Base-by-base conservation (phyloP, 371 early-diverging fungal species). In the Dipsacomyces acuminosporus region DNA sequence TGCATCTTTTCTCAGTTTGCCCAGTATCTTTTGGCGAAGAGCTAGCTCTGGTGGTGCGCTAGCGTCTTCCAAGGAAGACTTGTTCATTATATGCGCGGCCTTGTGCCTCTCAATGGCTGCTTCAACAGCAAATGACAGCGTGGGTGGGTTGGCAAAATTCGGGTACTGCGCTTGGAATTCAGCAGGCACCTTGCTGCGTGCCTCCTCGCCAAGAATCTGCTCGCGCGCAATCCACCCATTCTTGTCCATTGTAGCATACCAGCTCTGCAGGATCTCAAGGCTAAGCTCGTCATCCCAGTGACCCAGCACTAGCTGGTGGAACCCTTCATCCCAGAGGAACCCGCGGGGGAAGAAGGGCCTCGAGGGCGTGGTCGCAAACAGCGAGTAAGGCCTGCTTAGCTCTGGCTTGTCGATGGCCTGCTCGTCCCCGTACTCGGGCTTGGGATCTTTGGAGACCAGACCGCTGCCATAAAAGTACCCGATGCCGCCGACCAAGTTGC, bases 311-410 rank as follows among this genome's bases (percentile, higher is more conserved):
- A 88, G 75, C 61, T 90, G 87, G 53, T 94, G 94, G 74, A 95
- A 96, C 0, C 97, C 97, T 72, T 93, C 93, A 64, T 96, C 97
- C 90, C 97, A 96, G 34, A 91, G 79, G 55, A 96, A 96, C 8
- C 97, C 97, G 19, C 97, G 81, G 22, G 97, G 97, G 66, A 95
- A 96, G 73, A 94, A 94, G 2, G 95, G 85, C 25, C 96, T 82
- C 13, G 90, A 89, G 0, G 97, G 97, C 0, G 90, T 87, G 0
- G 89, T 89, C 2, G 89, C 80, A 62, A 94, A 92, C 21, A 96
- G 65, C 8, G 80, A 63, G 17, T 78, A 75, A 0, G 92, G 90
- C 11, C 64, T 60, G 17, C 89, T 85, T 15, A 78, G 56, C 51
- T 79, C 59, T 5, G 89, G 85, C 36, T 60, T 59, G 43, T 70